Percentiles rank a stretch among this genome's conserved stretches.
Evolutionary conservation across 352 stramenopile species (phyloP).

Genomic region (Thalassiosira livingstoniorum): DNA sequence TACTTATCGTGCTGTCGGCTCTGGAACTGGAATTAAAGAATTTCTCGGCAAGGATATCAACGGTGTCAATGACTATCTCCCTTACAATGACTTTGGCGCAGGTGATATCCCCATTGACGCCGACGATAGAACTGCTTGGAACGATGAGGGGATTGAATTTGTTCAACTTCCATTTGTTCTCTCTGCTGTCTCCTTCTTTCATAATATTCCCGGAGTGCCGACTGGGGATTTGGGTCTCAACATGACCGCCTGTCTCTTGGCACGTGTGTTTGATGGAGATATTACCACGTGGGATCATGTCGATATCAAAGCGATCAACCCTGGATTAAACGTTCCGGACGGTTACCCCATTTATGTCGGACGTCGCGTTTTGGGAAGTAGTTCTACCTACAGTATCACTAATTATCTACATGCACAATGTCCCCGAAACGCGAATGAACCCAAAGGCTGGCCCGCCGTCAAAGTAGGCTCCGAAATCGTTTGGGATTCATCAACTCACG

Average conservation of each 20-base stretch:
- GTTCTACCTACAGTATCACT: conserved; percentile 73
- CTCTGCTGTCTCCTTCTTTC: conserved; percentile 82
- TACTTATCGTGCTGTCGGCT: conserved; percentile 85
- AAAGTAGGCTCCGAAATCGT: conserved; percentile 62
- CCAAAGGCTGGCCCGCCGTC: conserved; percentile 65
- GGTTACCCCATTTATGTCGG: conserved; percentile 75
- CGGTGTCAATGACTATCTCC: conserved; percentile 5
- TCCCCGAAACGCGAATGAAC: conserved; percentile 51
- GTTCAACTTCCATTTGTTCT: conserved; percentile 83
- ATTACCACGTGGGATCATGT: conserved; percentile 80
- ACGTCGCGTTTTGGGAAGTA: conserved; percentile 77
- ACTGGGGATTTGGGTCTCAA: conserved; percentile 62
- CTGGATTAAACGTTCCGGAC: conserved; percentile 33
- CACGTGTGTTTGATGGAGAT: conserved; percentile 77
- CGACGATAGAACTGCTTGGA: conserved; percentile 48
- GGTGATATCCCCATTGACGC: conserved; percentile 78
- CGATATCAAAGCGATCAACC: conserved; percentile 75
- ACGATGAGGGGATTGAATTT: conserved; percentile 51
- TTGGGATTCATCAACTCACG: conserved; percentile 58
- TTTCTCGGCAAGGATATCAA: conserved; percentile 66
- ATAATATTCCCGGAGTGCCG: conserved; percentile 76
- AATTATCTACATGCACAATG: conserved; percentile 58
- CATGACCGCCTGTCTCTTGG: conserved; percentile 76
- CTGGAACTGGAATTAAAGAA: conserved; percentile 72
- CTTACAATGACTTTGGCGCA: conserved; percentile 74